phyloP scores from a whole-genome alignment of 139 green algal species.

The Spirogloea muscicola region DNA sequence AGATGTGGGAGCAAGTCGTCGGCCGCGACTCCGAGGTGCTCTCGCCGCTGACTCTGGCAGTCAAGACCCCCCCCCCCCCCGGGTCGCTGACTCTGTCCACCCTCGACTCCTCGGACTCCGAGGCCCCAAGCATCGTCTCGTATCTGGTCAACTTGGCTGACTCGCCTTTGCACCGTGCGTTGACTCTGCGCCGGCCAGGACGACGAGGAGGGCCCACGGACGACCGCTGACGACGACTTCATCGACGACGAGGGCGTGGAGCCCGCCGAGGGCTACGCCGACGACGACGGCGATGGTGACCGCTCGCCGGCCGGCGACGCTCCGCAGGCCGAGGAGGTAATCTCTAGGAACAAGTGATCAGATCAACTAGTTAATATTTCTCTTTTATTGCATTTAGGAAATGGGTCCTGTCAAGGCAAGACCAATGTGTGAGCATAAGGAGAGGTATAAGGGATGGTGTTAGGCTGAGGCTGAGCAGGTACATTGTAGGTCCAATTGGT shows the following conservation, averaged over 20 bases:
- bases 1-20: conserved; percentile 13
- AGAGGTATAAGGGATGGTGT: too few species aligned
- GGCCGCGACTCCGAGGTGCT: conserved; percentile 3
- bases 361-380: too few species aligned
- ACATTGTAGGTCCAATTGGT: too few species aligned
- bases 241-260: conserved; percentile 42
- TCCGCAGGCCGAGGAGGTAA: conserved; percentile 6
- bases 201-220: conserved; percentile 25
- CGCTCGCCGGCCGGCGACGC: conserved; percentile 4
- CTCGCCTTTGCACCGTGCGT: not conserved
- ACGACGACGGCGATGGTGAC: not conserved
- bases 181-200: conserved; percentile 4
- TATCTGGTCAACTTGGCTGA: not conserved
- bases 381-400: too few species aligned
- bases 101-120: too few species aligned
- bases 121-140: not conserved
- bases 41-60: not conserved
- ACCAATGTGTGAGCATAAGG: too few species aligned
- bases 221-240: conserved; percentile 27
- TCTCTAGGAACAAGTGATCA: too few species aligned
- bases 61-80: too few species aligned
- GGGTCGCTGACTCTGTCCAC: too few species aligned
- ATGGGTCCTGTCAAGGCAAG: too few species aligned
- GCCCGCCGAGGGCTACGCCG: not conserved
- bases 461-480: too few species aligned